These are phyloP conservation scores for Pythium oligandrum DNA, from an alignment of 352 stramenopile species.

Conservation along the genomic window DNA sequence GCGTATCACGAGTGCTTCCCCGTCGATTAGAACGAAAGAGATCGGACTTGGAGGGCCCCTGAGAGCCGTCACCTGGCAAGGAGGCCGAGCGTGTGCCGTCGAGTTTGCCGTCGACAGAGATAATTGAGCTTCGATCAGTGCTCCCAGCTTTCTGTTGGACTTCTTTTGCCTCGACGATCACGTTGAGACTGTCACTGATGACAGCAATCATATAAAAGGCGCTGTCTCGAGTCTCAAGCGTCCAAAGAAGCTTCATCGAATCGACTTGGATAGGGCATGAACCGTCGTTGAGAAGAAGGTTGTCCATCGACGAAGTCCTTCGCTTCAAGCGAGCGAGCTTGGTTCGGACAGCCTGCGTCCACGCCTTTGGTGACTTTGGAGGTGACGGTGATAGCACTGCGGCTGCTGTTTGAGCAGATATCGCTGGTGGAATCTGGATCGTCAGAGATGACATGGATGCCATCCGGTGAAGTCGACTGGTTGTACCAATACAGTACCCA, in stretches of 20 bases:
- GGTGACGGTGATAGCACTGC: constrained; percentile 11
- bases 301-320: constrained; percentile 66
- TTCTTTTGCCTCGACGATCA: constrained; percentile 32
- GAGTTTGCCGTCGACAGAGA: constrained; percentile 2
- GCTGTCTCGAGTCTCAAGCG: constrained; percentile 63
- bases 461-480: constrained; percentile 17
- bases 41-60: too few species aligned
- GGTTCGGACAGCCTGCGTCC: constrained; percentile 48
- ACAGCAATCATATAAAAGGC: constrained; percentile 69
- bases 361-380: constrained; percentile 33
- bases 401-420: neutral
- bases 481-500: constrained; percentile 26
- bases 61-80: too few species aligned
- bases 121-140: neutral
- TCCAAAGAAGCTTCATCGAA: constrained; percentile 79
- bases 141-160: neutral
- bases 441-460: constrained; percentile 12
- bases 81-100: neutral
- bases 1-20: constrained; percentile 49
- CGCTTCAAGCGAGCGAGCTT: constrained; percentile 53
- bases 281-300: constrained; percentile 62
- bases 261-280: constrained; percentile 78
- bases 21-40: constrained; percentile 10
- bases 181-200: constrained; percentile 40
- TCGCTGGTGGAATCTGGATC: neutral